phyloP scores from a whole-genome alignment of 1,284 basidiomycete genomes.

The Paramarasmius palmivorus region DNA sequence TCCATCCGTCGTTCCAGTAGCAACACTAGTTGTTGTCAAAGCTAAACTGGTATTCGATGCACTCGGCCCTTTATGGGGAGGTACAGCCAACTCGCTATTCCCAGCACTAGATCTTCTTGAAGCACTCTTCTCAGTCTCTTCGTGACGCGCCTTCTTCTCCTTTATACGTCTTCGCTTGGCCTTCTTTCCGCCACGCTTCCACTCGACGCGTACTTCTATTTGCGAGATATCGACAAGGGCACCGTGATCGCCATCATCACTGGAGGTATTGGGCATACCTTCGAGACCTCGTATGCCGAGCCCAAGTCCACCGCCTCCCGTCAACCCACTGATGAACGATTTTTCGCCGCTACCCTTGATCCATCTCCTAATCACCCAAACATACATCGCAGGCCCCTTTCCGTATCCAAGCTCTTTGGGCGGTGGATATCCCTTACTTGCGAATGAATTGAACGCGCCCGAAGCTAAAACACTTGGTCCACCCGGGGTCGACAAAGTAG shows the following conservation, averaged over 20 bases:
- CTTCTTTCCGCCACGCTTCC: constrained; percentile 52
- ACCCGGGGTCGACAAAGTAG: constrained; percentile 17
- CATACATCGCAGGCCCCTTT: constrained; percentile 57
- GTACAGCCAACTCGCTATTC: neutral
- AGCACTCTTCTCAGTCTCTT: constrained; percentile 10
- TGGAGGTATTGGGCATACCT: constrained; percentile 9
- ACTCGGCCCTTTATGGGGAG: neutral
- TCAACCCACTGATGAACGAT: constrained; percentile 33
- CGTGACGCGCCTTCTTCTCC: constrained; percentile 18
- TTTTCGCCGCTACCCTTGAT: constrained; percentile 49
- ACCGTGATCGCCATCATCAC: constrained; percentile 10
- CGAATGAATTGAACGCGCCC: constrained; percentile 11
- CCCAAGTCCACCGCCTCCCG: constrained; percentile 23
- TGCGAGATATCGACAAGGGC: constrained; percentile 20
- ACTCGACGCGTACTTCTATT: constrained; percentile 75
- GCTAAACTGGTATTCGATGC: neutral
- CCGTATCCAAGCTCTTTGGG: constrained; percentile 15
- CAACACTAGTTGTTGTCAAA: constrained; percentile 8
- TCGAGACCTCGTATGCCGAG: constrained; percentile 13
- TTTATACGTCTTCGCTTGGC: constrained; percentile 20
- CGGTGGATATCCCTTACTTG: constrained; percentile 19
- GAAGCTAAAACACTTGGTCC: constrained; percentile 7
- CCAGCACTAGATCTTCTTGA: neutral
- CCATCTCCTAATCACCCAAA: constrained; percentile 84
- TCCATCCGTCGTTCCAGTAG: neutral